Evolutionary conservation across 352 stramenopile genomes (phyloP).

Genomic region (Plasmopara muralis): DNA sequence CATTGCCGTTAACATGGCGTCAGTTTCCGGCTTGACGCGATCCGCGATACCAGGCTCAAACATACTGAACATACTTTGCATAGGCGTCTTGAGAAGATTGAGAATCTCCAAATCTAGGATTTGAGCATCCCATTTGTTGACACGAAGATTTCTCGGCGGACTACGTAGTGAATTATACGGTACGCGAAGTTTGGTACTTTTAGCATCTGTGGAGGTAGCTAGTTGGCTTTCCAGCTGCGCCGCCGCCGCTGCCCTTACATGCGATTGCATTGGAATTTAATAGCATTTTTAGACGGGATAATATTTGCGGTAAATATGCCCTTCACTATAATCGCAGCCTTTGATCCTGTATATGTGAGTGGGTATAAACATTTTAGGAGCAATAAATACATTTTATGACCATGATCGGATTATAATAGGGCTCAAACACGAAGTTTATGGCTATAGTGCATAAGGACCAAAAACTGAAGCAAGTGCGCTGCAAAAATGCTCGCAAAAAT

Average conservation of each 20-base stretch:
- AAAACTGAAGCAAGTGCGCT: no score
- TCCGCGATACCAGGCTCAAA: conserved; percentile 64
- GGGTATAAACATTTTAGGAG: no score
- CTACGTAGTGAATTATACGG: conserved; percentile 40
- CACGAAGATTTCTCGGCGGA: conserved; percentile 41
- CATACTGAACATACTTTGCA: conserved; percentile 77
- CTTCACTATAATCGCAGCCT: neutral
- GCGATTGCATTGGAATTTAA: neutral
- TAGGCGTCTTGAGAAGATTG: conserved; percentile 56
- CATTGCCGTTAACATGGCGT: conserved; percentile 41
- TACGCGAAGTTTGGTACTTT: conserved; percentile 13
- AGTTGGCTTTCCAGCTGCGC: conserved; percentile 32
- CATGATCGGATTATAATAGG: no score
- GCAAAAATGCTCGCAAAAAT: no score
- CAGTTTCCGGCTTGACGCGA: conserved; percentile 67
- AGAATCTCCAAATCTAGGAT: conserved; percentile 81
- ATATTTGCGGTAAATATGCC: no score
- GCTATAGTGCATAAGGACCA: no score
- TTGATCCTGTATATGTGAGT: neutral
- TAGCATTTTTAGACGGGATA: no score
- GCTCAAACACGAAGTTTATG: no score
- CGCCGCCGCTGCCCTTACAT: conserved; percentile 28
- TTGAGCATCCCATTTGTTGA: conserved; percentile 81
- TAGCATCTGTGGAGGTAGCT: neutral
- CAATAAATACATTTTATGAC: no score